Percentiles rank a stretch among this genome's conserved stretches.
Evolutionary conservation across 495 filamentous ascomycete genomes (phyloP).

Genomic region (Penicillium coffeae): DNA sequence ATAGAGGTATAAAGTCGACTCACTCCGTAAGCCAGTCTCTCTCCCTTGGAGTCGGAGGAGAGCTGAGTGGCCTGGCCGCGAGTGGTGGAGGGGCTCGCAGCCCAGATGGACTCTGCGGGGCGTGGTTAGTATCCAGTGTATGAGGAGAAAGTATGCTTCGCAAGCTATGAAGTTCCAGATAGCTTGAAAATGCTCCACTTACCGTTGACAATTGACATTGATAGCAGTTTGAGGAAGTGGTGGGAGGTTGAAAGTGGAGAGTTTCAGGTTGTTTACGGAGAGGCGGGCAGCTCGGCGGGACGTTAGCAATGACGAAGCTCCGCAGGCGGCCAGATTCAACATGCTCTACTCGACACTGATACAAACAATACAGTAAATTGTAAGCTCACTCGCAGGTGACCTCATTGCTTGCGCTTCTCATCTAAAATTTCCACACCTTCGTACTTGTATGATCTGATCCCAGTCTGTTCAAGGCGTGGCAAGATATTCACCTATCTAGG

Average conservation of each 20-base stretch:
- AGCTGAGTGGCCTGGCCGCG: slow-evolving; percentile 88
- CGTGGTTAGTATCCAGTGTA: slow-evolving; percentile 2
- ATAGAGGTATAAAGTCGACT: slow-evolving; percentile 16
- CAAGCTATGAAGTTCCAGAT: no score
- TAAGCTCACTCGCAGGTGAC: no score
- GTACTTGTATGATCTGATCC: no score
- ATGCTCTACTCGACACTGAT: background rate
- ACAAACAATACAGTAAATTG: no score
- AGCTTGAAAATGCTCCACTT: no score
- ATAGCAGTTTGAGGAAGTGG: slow-evolving; percentile 2
- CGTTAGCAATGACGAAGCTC: background rate
- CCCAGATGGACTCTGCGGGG: slow-evolving; percentile 62
- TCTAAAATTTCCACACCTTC: no score
- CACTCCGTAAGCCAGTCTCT: slow-evolving; percentile 92
- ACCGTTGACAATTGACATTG: slow-evolving; percentile 49
- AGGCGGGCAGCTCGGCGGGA: background rate
- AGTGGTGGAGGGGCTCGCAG: slow-evolving; percentile 73
- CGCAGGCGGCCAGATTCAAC: background rate
- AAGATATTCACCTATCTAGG: no score
- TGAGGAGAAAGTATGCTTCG: no score
- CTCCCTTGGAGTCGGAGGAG: slow-evolving; percentile 84
- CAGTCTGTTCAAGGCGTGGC: no score
- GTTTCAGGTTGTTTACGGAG: slow-evolving; percentile 5
- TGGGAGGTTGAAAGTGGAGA: background rate
- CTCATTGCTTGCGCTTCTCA: no score